Percentiles rank a stretch among this genome's conserved stretches.
phyloP scores from a whole-genome alignment of 2,329 filamentous ascomycete genomes.

The Phyllosticta capitalensis region DNA sequence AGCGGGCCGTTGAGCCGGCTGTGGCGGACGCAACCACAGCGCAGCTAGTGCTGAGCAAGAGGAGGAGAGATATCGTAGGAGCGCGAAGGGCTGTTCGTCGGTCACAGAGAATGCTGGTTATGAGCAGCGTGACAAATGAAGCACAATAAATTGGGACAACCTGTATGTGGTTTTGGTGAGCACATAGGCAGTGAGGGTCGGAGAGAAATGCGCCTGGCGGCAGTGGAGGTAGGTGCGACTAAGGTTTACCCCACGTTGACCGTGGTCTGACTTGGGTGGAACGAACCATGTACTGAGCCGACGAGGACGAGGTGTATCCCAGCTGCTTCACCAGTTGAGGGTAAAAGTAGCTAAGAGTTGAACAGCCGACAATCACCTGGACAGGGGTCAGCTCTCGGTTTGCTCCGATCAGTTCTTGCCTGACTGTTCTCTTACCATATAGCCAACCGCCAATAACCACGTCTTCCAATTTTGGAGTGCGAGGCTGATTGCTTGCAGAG shows the following conservation, averaged over 20 bases:
- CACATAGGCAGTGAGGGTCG: neutral
- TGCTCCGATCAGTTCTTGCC: neutral
- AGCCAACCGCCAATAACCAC: constrained; percentile 40
- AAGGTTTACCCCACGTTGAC: neutral
- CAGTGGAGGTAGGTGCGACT: neutral
- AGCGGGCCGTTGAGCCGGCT: constrained; percentile 42
- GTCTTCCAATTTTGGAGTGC: constrained; percentile 39
- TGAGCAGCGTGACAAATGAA: constrained; percentile 40
- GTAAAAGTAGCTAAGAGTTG: constrained; percentile 46
- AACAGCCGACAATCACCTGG: constrained; percentile 37
- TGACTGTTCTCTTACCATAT: constrained; percentile 31
- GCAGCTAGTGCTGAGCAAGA: constrained; percentile 32
- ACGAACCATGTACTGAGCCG: constrained; percentile 42
- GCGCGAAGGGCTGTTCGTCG: constrained; percentile 38
- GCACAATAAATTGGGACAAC: constrained; percentile 43
- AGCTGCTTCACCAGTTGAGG: constrained; percentile 44
- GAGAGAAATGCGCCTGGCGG: neutral
- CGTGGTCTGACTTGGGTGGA: neutral
- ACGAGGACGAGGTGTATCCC: constrained; percentile 34
- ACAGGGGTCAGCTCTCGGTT: neutral
- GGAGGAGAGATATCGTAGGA: constrained; percentile 40
- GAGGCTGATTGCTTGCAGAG: constrained; percentile 29
- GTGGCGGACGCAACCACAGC: constrained; percentile 21
- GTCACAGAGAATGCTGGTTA: constrained; percentile 42
- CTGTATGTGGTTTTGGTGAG: neutral